These are phyloP conservation scores for Cylindrodendrum hubeiense DNA, from an alignment of 2,329 filamentous ascomycete genomes.

Conservation along the genomic window DNA sequence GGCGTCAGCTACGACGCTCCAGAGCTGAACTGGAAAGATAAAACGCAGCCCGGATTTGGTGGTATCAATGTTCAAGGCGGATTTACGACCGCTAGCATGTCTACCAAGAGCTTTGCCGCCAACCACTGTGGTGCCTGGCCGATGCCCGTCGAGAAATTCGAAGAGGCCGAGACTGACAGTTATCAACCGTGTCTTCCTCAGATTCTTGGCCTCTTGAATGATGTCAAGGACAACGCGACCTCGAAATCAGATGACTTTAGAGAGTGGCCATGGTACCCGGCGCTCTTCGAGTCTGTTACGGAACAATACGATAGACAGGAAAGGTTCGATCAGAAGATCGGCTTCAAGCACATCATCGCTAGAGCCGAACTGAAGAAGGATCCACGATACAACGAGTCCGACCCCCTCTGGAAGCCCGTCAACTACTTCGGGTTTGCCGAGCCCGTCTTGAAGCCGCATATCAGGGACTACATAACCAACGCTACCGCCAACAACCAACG, in stretches of 20 bases:
- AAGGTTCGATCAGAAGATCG: slow-evolving; percentile 48
- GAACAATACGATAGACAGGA: slow-evolving; percentile 52
- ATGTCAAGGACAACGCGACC: slow-evolving; percentile 37
- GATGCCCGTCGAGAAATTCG: slow-evolving; percentile 57
- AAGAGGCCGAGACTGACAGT: slow-evolving; percentile 55
- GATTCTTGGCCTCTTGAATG: slow-evolving; percentile 50
- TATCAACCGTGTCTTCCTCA: slow-evolving; percentile 61
- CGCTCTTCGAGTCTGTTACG: slow-evolving; percentile 52
- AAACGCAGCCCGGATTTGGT: slow-evolving; percentile 45
- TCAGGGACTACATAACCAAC: slow-evolving; percentile 48
- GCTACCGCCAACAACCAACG: slow-evolving; percentile 50
- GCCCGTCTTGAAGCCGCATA: slow-evolving; percentile 45
- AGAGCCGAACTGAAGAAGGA: slow-evolving; percentile 46
- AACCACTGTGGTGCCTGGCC: slow-evolving; percentile 59
- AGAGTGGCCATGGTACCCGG: slow-evolving; percentile 47
- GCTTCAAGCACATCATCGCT: slow-evolving; percentile 47
- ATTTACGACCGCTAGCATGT: slow-evolving; percentile 57
- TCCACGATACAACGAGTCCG: slow-evolving; percentile 39
- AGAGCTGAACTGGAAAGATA: slow-evolving; percentile 44
- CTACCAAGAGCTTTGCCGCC: slow-evolving; percentile 57
- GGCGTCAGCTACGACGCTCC: slow-evolving; percentile 44
- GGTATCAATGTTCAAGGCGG: slow-evolving; percentile 56
- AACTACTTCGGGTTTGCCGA: slow-evolving; percentile 53
- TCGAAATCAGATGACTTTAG: slow-evolving; percentile 38
- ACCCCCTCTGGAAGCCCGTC: slow-evolving; percentile 40